A percentile compares a stretch with the other conserved stretches of the same genome.
phyloP scores from a whole-genome alignment of 495 filamentous ascomycete species.

The Penicillium malachiteum region DNA sequence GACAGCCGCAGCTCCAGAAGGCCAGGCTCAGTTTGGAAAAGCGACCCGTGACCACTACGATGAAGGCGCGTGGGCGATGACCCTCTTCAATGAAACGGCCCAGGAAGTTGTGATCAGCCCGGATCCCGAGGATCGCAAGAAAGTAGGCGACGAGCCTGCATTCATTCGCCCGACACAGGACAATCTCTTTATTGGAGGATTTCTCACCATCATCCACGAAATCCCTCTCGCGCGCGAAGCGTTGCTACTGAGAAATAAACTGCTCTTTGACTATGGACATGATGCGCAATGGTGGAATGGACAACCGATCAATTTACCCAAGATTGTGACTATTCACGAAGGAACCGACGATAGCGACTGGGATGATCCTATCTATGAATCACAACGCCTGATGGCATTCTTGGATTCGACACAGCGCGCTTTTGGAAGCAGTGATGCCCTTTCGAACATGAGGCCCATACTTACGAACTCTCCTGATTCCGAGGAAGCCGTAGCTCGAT shows the following conservation, averaged over 20 bases:
- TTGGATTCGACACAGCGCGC: constrained; percentile 72
- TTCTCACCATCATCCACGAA: constrained; percentile 77
- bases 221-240: constrained; percentile 80
- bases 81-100: constrained; percentile 51
- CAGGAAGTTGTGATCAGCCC: constrained; percentile 63
- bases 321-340: constrained; percentile 54
- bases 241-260: constrained; percentile 55
- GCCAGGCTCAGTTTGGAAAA: constrained; percentile 61
- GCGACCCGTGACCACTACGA: constrained; percentile 74
- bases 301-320: constrained; percentile 55
- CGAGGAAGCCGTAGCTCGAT: constrained; percentile 32
- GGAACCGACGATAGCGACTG: constrained; percentile 37
- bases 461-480: constrained; percentile 30
- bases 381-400: constrained; percentile 84
- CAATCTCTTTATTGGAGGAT: constrained; percentile 59
- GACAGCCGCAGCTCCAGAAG: constrained; percentile 21
- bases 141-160: constrained; percentile 57
- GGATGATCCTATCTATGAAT: constrained; percentile 49
- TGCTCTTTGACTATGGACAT: constrained; percentile 62
- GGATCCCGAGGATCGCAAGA: constrained; percentile 59
- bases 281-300: constrained; percentile 87
- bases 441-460: constrained; percentile 48
- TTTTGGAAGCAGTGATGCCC: constrained; percentile 73
- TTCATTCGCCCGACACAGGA: constrained; percentile 69
- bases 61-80: constrained; percentile 73